Conservation (phyloP, 1,139 yeast species). For the Geotrichum restrictum region DNA sequence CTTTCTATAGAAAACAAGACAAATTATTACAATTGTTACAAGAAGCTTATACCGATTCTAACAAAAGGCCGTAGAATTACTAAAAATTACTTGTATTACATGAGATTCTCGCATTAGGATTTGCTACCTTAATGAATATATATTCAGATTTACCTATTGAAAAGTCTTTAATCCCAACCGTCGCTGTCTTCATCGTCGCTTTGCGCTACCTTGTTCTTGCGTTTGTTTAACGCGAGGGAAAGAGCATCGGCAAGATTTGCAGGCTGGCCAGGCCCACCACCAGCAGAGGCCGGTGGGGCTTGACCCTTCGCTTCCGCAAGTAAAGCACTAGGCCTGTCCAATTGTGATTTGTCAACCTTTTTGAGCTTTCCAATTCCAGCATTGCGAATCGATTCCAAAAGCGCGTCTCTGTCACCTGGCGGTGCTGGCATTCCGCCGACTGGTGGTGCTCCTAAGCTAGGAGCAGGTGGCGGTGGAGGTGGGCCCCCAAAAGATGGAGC, state of each 20-base stretch:
- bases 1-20: too few species aligned
- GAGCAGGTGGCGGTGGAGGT: slow-evolving; percentile 43
- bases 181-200: slow-evolving; percentile 86
- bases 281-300: slow-evolving; percentile 32
- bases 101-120: not conserved
- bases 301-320: slow-evolving; percentile 72
- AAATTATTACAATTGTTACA: too few species aligned
- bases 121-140: too few species aligned
- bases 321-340: slow-evolving; percentile 72
- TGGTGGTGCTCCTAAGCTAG: slow-evolving; percentile 37
- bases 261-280: slow-evolving; percentile 45
- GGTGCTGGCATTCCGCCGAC: slow-evolving; percentile 37
- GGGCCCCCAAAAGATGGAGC: slow-evolving; percentile 29
- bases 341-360: slow-evolving; percentile 69
- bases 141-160: not conserved
- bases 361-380: slow-evolving; percentile 52
- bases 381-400: slow-evolving; percentile 79
- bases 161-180: slow-evolving; percentile 48
- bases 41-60: too few species aligned
- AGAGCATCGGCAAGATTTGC: slow-evolving; percentile 78
- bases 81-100: too few species aligned
- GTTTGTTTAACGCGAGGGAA: slow-evolving; percentile 75
- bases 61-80: too few species aligned
- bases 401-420: slow-evolving; percentile 64
- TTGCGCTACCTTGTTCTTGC: slow-evolving; percentile 77